Evolutionary conservation across 805 yeast species (phyloP), one percentile per base, ranked within the genome.

Genomic region (Phaffomyces antillensis): DNA sequence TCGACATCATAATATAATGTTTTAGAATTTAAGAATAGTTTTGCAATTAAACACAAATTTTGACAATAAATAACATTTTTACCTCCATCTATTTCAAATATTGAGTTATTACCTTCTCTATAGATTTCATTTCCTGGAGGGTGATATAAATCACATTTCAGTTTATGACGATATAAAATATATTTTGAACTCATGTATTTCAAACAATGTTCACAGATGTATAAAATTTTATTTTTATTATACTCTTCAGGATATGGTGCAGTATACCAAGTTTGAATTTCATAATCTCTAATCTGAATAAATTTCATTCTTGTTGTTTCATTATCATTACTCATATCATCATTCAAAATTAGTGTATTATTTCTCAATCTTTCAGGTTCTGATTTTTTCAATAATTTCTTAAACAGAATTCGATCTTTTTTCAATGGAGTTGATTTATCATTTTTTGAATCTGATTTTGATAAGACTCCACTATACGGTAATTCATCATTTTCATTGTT

Each of bases 41-140:
- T 93, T 3, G 97, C 96, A 52, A 93, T 63, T 37, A 91, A 69
- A 67, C 99, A 93, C 44, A 93, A 65, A 59, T 88, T 89, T 60
- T 89, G 96, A 63, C 97, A 89, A 59, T 84, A 91, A 42, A 76
- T 73, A 15, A 82, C 81, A 55, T 85, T 81, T 50, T 84, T 85
- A 32, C 95, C 70, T 0, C 99, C 99, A 59, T 93, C 98, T 17
- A 93, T 81, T 63, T 93, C 98, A 77, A 90, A 93, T 34, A 93
- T 73, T 39, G 95, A 79, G 25, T 72, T 67, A 51, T 72, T 61
- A 43, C 78, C 80, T 52, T 84, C 84, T 43, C 96, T 72, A 58
- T 93, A 93, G 23, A 91, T 86, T 56, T 91, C 96, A 59, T 79
- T 80, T 1, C 98, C 98, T 0, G 97, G 97, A 2, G 98, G 98